Base-by-base conservation (phyloP, 2,329 filamentous ascomycete species). In the Diplocarpon rosae region DNA sequence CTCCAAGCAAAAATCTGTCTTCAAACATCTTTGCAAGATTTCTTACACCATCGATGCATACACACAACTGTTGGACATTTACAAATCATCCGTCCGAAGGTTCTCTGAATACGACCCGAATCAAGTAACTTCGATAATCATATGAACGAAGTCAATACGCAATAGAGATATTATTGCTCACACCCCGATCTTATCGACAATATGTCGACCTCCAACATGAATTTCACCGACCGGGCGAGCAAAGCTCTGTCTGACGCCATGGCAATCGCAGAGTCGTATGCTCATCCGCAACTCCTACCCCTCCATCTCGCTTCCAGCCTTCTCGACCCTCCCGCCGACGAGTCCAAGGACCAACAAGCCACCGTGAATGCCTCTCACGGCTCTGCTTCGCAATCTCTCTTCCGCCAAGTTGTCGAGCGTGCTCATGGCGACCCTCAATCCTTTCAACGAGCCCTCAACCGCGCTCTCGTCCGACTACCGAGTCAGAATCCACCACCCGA, bases 401-500 rank as follows among this genome's bases (percentile, higher is more conserved):
- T 96, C 71, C 80, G 86, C 54, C 92, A 98, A 67, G 90, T 95
- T 46, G 73, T 98, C 50, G 90, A 98, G 66, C 80, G 85, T 59
- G 90, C 92, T 39, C 85, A 93, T 67, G 92, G 92, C 60, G 92
- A 98, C 63, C 76, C 85, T 39, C 90, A 96, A 65, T 71, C 83
- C 34, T 82, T 96, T 58, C 87, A 94, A 61, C 79, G 92, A 57
- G 74, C 86, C 11, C 75, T 98, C 58, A 96, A 96, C 74, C 95
- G 93, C 73, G 75, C 73, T 15, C 72, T 98, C 52, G 90, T 96
- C 47, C 83, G 92, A 45, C 71, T 95, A 57, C 90, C 92, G 3
- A 93, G 85, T 61, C 92, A 98, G 68, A 87, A 95, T 56, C 92
- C 92, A 12, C 89, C 92, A 11, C 92, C 92, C 49, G 90, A 96